Evolutionary conservation across 805 yeast genomes (phyloP), one percentile per base, ranked within the genome.

Genomic region (Dipodascus albidus): DNA sequence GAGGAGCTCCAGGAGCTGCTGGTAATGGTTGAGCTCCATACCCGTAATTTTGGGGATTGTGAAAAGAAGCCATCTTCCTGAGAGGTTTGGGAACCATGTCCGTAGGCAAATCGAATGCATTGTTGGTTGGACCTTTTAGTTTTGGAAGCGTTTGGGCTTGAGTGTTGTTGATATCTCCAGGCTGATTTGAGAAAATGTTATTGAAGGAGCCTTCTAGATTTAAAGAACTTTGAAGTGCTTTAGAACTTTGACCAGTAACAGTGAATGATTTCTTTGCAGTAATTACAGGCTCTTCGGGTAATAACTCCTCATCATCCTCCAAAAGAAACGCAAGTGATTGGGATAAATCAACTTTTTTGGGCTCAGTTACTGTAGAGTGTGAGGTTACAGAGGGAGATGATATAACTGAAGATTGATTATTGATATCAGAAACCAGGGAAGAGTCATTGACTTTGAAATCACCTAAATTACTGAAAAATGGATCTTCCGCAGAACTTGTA

Each of bases 51-150:
- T 4, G 31, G 4, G 49, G 6, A 47, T 23, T 4, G 27, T 9
- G 31, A 20, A 54, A 57, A 11, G 62, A 59, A 11, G 61, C 47
- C 47, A 58, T 50, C 17, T 60, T 52, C 50, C 60, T 53, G 14
- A 58, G 50, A n/a, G 55, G 55, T 11, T 56, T 60, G 6, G 66
- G 66, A n/a, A 67, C 54, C 8, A 67, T 58, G 48, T 61, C 67
- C 6, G 63, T 50, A 9, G 71, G 71, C 24, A 67, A 44, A 48
- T 67, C 71, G 52, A 66, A 67, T 17, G 69, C 66, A 21, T 57
- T 61, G 23, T 56, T 54, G 3, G 58, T 63, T 2, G 69, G 59
- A 22, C 57, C 58, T 52, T 58, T 56, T 3, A 55, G 53, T 11
- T 51, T 50, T 23, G 54, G 56, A 9, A 23, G 48, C 31, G 35